These are phyloP conservation scores for Quercus engelmannii DNA, from an alignment of 306 rosid genomes.

Conservation along the genomic window DNA sequence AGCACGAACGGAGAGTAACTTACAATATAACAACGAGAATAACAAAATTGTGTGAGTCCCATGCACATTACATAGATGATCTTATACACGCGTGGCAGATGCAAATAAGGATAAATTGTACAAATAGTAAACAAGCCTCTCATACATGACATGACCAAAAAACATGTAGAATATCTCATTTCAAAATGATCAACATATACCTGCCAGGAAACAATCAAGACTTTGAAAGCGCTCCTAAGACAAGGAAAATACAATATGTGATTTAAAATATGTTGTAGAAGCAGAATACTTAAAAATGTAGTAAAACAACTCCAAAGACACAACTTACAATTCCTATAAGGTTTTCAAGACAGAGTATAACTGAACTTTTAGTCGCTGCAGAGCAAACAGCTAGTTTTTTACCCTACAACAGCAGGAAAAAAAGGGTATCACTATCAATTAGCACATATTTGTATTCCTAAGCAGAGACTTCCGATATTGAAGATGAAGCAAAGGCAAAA, in stretches of 20 bases:
- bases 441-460: slow-evolving; percentile 5
- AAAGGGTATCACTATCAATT: neutral
- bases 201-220: slow-evolving; percentile 99
- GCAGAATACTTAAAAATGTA: slow-evolving; percentile 5
- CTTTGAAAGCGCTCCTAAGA: slow-evolving; percentile 85
- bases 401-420: slow-evolving; percentile 48
- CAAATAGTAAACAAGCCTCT: slow-evolving; percentile 5
- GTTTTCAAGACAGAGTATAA: slow-evolving; percentile 81
- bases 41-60: neutral
- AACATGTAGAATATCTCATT: slow-evolving; percentile 3
- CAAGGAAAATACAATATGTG: slow-evolving; percentile 13
- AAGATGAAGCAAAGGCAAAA: neutral
- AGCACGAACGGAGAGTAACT: neutral
- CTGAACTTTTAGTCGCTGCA: slow-evolving; percentile 98
- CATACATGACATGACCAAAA: slow-evolving; percentile 12
- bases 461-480: neutral
- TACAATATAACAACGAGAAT: neutral
- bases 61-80: neutral
- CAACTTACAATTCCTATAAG: slow-evolving; percentile 75
- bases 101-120: neutral
- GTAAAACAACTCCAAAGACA: neutral
- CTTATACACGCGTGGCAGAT: neutral
- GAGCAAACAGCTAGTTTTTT: slow-evolving; percentile 88
- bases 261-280: neutral
- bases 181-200: slow-evolving; percentile 33